phyloP scores from a whole-genome alignment of 495 filamentous ascomycete genomes.

The Podospora appendiculata region DNA sequence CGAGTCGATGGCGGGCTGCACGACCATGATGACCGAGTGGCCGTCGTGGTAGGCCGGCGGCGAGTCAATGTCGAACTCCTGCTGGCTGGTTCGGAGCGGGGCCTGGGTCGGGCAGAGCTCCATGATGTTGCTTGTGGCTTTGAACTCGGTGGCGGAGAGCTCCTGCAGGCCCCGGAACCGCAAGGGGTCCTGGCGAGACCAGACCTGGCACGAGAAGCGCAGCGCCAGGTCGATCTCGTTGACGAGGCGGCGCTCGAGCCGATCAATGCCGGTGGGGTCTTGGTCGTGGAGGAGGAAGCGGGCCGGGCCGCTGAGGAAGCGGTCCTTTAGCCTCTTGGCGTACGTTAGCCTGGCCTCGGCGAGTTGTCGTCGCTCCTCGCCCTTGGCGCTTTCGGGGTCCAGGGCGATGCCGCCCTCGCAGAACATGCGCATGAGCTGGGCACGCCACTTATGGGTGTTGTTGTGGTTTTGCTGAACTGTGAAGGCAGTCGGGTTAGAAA shows the following conservation, averaged over 20 bases:
- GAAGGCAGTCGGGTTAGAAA: neutral
- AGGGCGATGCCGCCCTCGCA: conserved; percentile 5
- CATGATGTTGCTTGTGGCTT: neutral
- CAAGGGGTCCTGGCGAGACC: conserved; percentile 5
- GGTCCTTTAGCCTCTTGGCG: conserved; percentile 8
- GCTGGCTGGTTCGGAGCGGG: neutral
- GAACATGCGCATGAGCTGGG: conserved; percentile 4
- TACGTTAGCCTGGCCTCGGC: conserved; percentile 5
- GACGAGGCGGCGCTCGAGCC: conserved; percentile 2
- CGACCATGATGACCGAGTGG: conserved; percentile 7
- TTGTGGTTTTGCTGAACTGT: conserved; percentile 3
- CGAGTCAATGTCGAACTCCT: neutral
- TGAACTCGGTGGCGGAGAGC: neutral
- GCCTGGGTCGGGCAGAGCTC: conserved; percentile 6
- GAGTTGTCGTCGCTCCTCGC: neutral
- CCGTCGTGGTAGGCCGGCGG: conserved; percentile 1
- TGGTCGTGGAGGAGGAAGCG: conserved; percentile 9
- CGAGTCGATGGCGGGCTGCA: conserved; percentile 2
- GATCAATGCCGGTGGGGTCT: conserved; percentile 6
- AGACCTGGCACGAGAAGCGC: conserved; percentile 14
- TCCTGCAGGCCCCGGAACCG: neutral
- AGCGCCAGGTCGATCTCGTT: conserved; percentile 8
- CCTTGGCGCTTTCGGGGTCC: neutral
- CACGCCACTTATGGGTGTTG: conserved; percentile 4
- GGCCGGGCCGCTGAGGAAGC: conserved; percentile 10